Conservation (phyloP, 176 grass and related monocot species). For the Bothriochloa decipiens region DNA sequence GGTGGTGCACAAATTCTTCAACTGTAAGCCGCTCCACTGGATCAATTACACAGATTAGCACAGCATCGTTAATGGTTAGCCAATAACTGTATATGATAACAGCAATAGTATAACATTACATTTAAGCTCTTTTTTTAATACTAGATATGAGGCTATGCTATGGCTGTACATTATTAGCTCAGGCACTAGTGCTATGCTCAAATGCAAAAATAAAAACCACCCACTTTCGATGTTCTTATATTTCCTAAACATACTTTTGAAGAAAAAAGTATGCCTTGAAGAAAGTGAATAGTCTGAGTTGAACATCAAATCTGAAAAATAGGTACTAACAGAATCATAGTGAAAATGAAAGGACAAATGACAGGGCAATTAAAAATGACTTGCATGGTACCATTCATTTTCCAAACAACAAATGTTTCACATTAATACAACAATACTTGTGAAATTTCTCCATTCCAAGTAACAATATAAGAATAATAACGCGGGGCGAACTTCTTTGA, state of each 20-base stretch:
- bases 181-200: slow-evolving; percentile 9
- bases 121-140: slow-evolving; percentile 25
- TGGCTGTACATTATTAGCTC: not conserved
- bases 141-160: not conserved
- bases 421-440: slow-evolving; percentile 6
- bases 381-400: slow-evolving; percentile 21
- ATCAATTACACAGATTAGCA: slow-evolving; percentile 48
- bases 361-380: slow-evolving; percentile 12
- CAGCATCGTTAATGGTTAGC: slow-evolving; percentile 3
- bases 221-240: not conserved
- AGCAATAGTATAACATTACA: not conserved
- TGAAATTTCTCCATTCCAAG: slow-evolving; percentile 14
- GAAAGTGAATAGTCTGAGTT: not conserved
- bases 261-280: slow-evolving; percentile 9
- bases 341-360: slow-evolving; percentile 1
- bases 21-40: slow-evolving; percentile 94
- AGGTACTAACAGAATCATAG: slow-evolving; percentile 4
- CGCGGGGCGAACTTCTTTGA: not conserved
- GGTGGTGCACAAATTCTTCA: slow-evolving; percentile 96
- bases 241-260: slow-evolving; percentile 10
- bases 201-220: slow-evolving; percentile 11
- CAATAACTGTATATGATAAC: not conserved
- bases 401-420: not conserved
- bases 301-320: slow-evolving; percentile 32
- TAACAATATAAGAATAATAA: slow-evolving; percentile 25